Evolutionary conservation across 2,329 filamentous ascomycete species (phyloP), one percentile per base, ranked within the genome.

Genomic region (Trichoderma sp.): DNA sequence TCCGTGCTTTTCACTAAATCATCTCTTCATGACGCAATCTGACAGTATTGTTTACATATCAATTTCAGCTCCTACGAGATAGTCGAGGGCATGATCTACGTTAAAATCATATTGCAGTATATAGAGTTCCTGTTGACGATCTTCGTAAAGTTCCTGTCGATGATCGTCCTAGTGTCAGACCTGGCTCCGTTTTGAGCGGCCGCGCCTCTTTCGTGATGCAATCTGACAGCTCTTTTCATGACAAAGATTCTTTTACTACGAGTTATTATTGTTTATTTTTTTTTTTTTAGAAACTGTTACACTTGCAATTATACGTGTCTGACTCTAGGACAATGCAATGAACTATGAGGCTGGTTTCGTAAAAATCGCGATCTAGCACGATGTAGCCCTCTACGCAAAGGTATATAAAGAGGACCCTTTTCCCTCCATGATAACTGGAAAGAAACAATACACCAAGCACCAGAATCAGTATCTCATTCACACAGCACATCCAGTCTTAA

Each of bases 121-220:
- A 62, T 52, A 37, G 33, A 21, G 35, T 29, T 62, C 31, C n/a
- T 52, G 29, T n/a, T 7, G n/a, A 8, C 14, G 59, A 52, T 62
- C 59, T 29, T 52, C 43, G 19, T 27, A 35, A 52, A 35, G 52
- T 29, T 62, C 31, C n/a, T 52, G 29, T 7, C 21, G n/a, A 2
- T n/a, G 59, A 52, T 62, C 59, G 43, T 53, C 59, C n/a, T 11
- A 19, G 27, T 35, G 31, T 52, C 59, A 62, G 59, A 52, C n/a
- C 52, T 35, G 35, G 43, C 59, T 62, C 29, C 40, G 24, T 62
- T 24, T 21, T 35, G n/a, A 35, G 47, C 43, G 27, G 8, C 59
- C 5, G 14, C 16, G 10, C 37, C 4, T 62, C 29, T 21, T 52
- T 62, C 29, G 53, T 62, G 59, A 62, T 62, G 59, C 43, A 62